phyloP scores from a whole-genome alignment of 306 rosid species.

The Psophocarpus tetragonolobus region DNA sequence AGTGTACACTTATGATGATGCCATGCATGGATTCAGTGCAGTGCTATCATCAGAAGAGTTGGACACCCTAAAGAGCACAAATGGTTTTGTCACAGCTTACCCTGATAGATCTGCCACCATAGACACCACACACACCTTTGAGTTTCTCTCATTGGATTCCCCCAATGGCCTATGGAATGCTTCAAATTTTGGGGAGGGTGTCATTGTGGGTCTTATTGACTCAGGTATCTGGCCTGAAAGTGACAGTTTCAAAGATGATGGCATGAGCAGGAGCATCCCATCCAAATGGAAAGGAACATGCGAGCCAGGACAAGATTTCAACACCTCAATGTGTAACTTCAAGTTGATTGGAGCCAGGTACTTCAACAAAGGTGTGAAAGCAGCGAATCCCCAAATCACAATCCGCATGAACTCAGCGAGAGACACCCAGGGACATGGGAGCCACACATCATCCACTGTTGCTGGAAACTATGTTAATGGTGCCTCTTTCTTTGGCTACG shows the following conservation, averaged over 20 bases:
- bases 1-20: constrained; percentile 35
- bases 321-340: constrained; percentile 40
- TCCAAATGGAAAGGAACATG: constrained; percentile 49
- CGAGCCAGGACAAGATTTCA: constrained; percentile 45
- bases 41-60: constrained; percentile 36
- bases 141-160: constrained; percentile 40
- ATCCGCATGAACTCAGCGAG: constrained; percentile 48
- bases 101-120: constrained; percentile 28
- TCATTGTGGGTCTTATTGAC: constrained; percentile 44
- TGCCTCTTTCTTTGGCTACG: constrained; percentile 40
- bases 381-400: constrained; percentile 14
- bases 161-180: constrained; percentile 40
- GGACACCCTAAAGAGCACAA: neutral
- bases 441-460: constrained; percentile 44
- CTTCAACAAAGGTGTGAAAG: constrained; percentile 43
- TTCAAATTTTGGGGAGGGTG: constrained; percentile 34
- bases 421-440: constrained; percentile 42
- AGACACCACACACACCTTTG: constrained; percentile 47
- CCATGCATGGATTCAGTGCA: constrained; percentile 47
- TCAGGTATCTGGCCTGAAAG: constrained; percentile 46
- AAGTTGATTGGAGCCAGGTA: constrained; percentile 45
- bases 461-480: constrained; percentile 42
- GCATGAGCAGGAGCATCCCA: constrained; percentile 34
- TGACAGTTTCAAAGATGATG: constrained; percentile 44
- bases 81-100: constrained; percentile 43